Evolutionary conservation across 75 land plant genomes (phyloP).

Genomic region (Selaginella tamariscina): DNA sequence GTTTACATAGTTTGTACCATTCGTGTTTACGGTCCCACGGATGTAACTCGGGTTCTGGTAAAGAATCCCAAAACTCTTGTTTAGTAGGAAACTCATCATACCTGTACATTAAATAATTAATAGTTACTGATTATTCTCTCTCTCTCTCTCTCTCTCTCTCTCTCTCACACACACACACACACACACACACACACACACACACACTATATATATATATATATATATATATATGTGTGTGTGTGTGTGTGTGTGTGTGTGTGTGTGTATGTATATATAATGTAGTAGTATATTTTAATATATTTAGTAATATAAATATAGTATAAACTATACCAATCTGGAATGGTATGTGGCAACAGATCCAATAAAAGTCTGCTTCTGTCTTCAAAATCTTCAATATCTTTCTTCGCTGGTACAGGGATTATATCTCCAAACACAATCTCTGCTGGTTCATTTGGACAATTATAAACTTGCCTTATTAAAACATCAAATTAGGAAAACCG

Average conservation of each 20-base stretch:
- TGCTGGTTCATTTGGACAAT: background rate
- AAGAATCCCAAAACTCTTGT: background rate
- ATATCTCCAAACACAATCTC: background rate
- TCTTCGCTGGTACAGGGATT: background rate
- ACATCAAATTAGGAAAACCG: no score
- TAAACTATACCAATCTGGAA: conserved; percentile 3
- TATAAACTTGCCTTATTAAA: background rate
- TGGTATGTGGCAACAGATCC: background rate
- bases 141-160: no score
- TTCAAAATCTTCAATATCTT: background rate
- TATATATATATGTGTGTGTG: no score
- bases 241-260: no score
- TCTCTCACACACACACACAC: no score
- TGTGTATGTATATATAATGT: no score
- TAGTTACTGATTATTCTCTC: no score
- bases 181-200: no score
- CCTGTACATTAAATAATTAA: no score
- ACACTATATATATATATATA: no score
- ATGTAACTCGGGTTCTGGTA: background rate
- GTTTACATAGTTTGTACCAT: background rate
- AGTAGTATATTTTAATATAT: no score
- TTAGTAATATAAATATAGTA: no score
- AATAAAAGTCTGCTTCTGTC: background rate
- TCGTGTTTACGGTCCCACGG: background rate
- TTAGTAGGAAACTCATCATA: background rate